Evolutionary conservation across 2,329 filamentous ascomycete genomes (phyloP), one percentile per base, ranked within the genome.

Genomic region (Xylariaceae sp.): DNA sequence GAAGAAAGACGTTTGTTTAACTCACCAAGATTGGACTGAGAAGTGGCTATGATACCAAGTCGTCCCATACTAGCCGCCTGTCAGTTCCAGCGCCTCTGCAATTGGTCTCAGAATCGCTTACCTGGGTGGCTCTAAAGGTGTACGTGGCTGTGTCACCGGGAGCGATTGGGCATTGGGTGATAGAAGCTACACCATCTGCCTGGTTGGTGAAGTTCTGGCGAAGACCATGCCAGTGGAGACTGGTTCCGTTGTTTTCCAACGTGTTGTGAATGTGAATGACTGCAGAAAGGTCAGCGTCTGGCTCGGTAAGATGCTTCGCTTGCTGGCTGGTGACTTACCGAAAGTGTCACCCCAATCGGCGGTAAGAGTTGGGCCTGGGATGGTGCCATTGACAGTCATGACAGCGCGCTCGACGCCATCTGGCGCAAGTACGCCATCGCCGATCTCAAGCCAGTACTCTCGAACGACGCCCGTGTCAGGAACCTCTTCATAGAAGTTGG

Each of bases 31-130:
- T 39, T 75, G 72, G 0, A 70, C 56, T 6, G 70, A 71, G 58
- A 78, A 79, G 58, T 85, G 82, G 5, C 76, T 80, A 62, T 86
- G 82, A 51, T 83, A 85, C 78, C 78, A 83, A 2, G 69, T 71
- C 1, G 73, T 69, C 27, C 81, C 77, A 62, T 81, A 76, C 59
- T 76, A 71, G 9, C 18, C 10, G 35, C 19, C 18, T 31, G 32
- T 59, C 36, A 60, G 54, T 18, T 44, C n/a, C 12, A 27, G 14
- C 17, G 7, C 11, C 33, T 35, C 22, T 12, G n/a, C 17, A 40
- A 39, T 22, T 22, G 10, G n/a, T 11, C 18, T 9, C 5, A 22
- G n/a, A 18, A 39, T 9, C 6, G 17, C n/a, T 12, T 58, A 59
- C 47, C 51, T 55, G 55, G 5, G 75, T 78, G 6, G 77, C 78